These are phyloP conservation scores for Aureobasidium sp. DNA, from an alignment of 2,329 filamentous ascomycete genomes.

Conservation along the genomic window DNA sequence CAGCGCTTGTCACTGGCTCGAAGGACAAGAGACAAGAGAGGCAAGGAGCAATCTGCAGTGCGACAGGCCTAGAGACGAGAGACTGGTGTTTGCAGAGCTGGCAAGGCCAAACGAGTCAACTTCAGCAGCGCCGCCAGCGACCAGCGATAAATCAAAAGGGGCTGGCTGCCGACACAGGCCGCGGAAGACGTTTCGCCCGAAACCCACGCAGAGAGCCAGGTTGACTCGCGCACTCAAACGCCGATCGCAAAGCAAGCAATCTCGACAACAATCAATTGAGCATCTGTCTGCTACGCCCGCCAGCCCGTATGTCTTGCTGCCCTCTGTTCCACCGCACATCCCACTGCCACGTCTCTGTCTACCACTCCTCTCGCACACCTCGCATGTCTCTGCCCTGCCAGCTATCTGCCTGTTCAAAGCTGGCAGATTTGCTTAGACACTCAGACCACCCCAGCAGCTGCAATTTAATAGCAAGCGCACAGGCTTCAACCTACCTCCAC, in stretches of 20 bases:
- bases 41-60: conserved; percentile 10
- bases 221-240: conserved; percentile 6
- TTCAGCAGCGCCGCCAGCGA: background rate
- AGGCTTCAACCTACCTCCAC: conserved; percentile 9
- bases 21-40: background rate
- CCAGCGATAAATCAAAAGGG: background rate
- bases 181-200: conserved; percentile 8
- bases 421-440: conserved; percentile 1
- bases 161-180: conserved; percentile 5
- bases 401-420: background rate
- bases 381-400: background rate
- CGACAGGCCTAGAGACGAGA: background rate
- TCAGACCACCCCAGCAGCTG: conserved; percentile 12
- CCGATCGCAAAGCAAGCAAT: conserved; percentile 2
- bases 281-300: conserved; percentile 9
- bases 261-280: background rate
- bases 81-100: conserved; percentile 7
- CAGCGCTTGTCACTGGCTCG: background rate
- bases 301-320: background rate
- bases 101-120: background rate
- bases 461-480: conserved; percentile 3
- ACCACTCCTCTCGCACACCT: background rate
- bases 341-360: background rate
- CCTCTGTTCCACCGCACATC: background rate
- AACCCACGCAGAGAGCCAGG: background rate